Conservation (phyloP, 2,329 filamentous ascomycete genomes). For the Phyllosticta citriasiana region DNA sequence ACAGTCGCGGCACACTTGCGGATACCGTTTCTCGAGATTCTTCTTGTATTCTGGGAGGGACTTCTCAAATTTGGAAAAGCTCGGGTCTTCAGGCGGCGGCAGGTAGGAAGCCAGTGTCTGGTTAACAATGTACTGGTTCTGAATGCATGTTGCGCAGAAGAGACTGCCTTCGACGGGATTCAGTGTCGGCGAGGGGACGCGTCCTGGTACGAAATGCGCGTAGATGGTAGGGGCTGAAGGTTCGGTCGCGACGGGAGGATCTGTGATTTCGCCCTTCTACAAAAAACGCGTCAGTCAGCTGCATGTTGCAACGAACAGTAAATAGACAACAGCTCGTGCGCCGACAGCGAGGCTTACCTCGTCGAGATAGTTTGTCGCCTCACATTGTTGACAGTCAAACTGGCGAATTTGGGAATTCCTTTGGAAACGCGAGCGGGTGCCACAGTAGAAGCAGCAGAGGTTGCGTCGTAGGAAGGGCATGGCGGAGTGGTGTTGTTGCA, state of each 20-base stretch:
- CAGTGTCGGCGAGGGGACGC: slow-evolving; percentile 20
- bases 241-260: slow-evolving; percentile 59
- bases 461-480: slow-evolving; percentile 26
- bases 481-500: slow-evolving; percentile 9
- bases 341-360: slow-evolving; percentile 45
- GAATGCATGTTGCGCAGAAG: slow-evolving; percentile 70
- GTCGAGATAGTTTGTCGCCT: slow-evolving; percentile 82
- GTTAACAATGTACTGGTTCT: slow-evolving; percentile 78
- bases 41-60: slow-evolving; percentile 60
- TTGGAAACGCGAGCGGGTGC: slow-evolving; percentile 51
- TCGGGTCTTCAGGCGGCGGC: slow-evolving; percentile 52
- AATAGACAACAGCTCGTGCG: neutral
- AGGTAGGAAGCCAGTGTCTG: slow-evolving; percentile 72
- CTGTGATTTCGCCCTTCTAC: slow-evolving; percentile 79
- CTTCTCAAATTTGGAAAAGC: slow-evolving; percentile 58
- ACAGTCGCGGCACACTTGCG: slow-evolving; percentile 77
- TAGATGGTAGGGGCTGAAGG: slow-evolving; percentile 41
- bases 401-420: slow-evolving; percentile 50
- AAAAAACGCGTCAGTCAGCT: slow-evolving; percentile 15
- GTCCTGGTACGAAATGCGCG: slow-evolving; percentile 34
- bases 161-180: slow-evolving; percentile 30
- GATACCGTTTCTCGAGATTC: slow-evolving; percentile 71
- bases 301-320: slow-evolving; percentile 3
- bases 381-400: slow-evolving; percentile 69
- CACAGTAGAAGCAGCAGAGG: slow-evolving; percentile 35